phyloP scores from a whole-genome alignment of 352 stramenopile species.

The Globisporangium middletonii region DNA sequence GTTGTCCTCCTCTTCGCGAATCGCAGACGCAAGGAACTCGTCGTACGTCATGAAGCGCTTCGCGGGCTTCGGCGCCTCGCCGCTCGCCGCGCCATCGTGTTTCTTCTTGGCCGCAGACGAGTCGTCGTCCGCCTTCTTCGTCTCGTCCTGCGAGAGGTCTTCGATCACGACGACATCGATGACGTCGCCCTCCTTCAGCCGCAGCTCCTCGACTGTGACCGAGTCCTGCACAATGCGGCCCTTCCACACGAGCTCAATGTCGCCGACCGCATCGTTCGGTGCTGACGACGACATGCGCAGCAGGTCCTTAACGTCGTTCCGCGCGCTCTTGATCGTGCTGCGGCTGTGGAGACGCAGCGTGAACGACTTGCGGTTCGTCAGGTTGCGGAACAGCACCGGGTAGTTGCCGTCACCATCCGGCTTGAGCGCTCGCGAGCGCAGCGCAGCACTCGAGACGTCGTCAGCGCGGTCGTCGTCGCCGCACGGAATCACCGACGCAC shows the following conservation, averaged over 20 bases:
- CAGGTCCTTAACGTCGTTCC: constrained; percentile 52
- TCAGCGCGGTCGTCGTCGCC: constrained; percentile 36
- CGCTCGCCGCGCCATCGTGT: constrained; percentile 14
- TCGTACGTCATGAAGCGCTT: constrained; percentile 81
- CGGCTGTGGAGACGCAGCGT: constrained; percentile 43
- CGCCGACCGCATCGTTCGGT: constrained; percentile 28
- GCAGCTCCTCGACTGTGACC: constrained; percentile 37
- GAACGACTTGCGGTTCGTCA: constrained; percentile 66
- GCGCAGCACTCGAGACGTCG: constrained; percentile 17
- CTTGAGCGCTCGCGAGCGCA: constrained; percentile 28
- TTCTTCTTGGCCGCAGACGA: constrained; percentile 21
- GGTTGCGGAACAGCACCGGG: constrained; percentile 52
- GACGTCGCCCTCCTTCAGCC: constrained; percentile 54
- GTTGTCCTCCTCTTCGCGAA: constrained; percentile 39
- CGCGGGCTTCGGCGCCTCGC: constrained; percentile 18
- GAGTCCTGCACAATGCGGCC: constrained; percentile 50
- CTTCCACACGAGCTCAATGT: constrained; percentile 60
- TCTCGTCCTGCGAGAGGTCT: constrained; percentile 23
- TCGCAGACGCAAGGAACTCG: constrained; percentile 67
- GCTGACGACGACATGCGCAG: constrained; percentile 44
- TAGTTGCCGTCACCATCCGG: constrained; percentile 51
- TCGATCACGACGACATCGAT: constrained; percentile 73
- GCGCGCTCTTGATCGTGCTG: constrained; percentile 50
- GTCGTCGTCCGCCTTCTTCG: constrained; percentile 22
- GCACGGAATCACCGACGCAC: constrained; percentile 53